Evolutionary conservation across 148 eudicot species (phyloP).

Genomic region (Fallopia convolvulus): DNA sequence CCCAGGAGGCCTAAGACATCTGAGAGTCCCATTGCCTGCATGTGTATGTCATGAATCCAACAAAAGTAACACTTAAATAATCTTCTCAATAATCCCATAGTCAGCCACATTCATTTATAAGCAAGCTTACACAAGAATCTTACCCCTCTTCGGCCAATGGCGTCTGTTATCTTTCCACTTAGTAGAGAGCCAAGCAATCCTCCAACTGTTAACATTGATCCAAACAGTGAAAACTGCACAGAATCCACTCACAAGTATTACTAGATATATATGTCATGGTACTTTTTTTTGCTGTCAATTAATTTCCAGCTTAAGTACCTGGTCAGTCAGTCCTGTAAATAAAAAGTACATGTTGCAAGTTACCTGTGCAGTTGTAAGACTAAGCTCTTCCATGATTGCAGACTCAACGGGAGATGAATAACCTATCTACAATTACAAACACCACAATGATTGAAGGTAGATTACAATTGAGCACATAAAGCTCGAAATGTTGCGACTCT

Average conservation of each 20-base stretch:
- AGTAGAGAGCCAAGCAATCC: constrained; percentile 56
- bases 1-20: constrained; percentile 20
- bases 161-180: constrained; percentile 68
- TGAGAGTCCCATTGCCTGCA: constrained; percentile 21
- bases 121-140: constrained; percentile 15
- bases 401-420: constrained; percentile 33
- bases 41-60: background rate
- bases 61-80: too few species aligned
- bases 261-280: too few species aligned
- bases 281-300: too few species aligned
- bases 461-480: background rate
- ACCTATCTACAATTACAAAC: constrained; percentile 24
- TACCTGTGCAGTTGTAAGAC: constrained; percentile 17
- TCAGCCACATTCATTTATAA: background rate
- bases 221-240: constrained; percentile 66
- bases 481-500: background rate
- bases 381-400: constrained; percentile 24
- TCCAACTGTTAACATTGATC: constrained; percentile 62
- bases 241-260: too few species aligned
- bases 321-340: too few species aligned
- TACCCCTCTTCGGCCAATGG: constrained; percentile 58
- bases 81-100: too few species aligned
- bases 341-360: background rate
- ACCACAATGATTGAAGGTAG: too few species aligned
- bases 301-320: too few species aligned